A percentile compares a stretch with the other conserved stretches of the same genome.
Conservation (phyloP, 2,329 filamentous ascomycete species). For the Colletotrichum phormii region DNA sequence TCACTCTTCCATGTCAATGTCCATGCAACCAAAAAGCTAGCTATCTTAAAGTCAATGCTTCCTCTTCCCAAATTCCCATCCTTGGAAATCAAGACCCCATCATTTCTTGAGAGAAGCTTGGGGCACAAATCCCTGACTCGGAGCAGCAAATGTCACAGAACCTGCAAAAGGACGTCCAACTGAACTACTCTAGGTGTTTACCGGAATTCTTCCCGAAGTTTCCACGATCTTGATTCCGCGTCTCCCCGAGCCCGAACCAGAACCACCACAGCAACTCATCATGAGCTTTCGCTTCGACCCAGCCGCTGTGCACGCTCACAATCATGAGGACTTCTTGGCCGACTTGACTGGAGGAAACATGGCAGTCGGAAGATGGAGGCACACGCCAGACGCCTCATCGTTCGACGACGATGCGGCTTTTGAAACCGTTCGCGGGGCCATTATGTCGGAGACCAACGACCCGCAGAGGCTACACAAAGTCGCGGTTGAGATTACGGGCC, state of each 20-base stretch:
- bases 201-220: neutral
- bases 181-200: neutral
- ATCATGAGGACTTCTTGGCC: neutral
- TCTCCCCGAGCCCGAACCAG: neutral
- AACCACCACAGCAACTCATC: neutral
- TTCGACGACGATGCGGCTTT: constrained; percentile 24
- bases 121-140: neutral
- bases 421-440: constrained; percentile 1
- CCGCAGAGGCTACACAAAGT: constrained; percentile 8
- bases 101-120: neutral
- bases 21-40: neutral
- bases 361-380: constrained; percentile 4
- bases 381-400: neutral
- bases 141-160: neutral
- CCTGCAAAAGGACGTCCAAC: neutral
- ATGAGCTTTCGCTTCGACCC: neutral
- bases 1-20: neutral
- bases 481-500: neutral
- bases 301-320: neutral
- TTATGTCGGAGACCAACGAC: constrained; percentile 5
- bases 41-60: neutral
- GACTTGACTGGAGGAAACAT: neutral
- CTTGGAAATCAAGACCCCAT: too few species aligned
- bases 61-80: neutral
- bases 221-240: neutral